Evolutionary conservation across 2,329 filamentous ascomycete genomes (phyloP), one percentile per base, ranked within the genome.

Genomic region (Aureobasidium sp.): DNA sequence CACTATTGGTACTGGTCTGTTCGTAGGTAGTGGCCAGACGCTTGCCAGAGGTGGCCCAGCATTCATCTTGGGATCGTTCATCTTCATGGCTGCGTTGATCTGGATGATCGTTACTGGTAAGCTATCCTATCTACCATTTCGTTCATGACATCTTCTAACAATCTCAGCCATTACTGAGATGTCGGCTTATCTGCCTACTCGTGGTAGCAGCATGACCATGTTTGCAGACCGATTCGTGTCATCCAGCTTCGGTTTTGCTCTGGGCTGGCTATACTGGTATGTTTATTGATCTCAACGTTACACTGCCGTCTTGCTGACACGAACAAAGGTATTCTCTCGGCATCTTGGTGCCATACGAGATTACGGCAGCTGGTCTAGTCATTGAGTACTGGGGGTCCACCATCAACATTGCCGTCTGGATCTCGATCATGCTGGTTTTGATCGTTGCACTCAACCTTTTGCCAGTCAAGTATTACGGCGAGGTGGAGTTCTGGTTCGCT

Each of bases 181-280:
- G 70, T 81, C 83, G 10, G 78, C 83, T 39, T 85, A 83, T 75
- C 77, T 86, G 49, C 81, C 84, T 9, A 72, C 83, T 64, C 76
- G 81, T 37, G 79, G 80, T 64, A 75, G 69, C 62, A 76, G 79
- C 64, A 79, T 82, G 78, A 73, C 77, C 66, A 65, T 80, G 70
- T 79, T 80, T 70, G 72, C 71, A 62, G 73, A 74, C 58, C 74
- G 76, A 52, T 78, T 77, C 64, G 73, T 79, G 5, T 75, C 73
- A 5, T 69, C 72, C n/a, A 73, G 70, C 41, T 65, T 79, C 39
- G 77, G 77, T 2, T 79, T 80, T 61, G 73, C 76, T 9, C 71
- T 79, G 64, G 78, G 77, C 3, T 79, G 75, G 74, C 69, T 77
- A 0, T 75, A 75, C 65, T 71, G 68, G 62, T 55, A 44, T 9